Evolutionary conservation across 192 early-diverging fungal species (phyloP).

Genomic region (Backusella australiensis): DNA sequence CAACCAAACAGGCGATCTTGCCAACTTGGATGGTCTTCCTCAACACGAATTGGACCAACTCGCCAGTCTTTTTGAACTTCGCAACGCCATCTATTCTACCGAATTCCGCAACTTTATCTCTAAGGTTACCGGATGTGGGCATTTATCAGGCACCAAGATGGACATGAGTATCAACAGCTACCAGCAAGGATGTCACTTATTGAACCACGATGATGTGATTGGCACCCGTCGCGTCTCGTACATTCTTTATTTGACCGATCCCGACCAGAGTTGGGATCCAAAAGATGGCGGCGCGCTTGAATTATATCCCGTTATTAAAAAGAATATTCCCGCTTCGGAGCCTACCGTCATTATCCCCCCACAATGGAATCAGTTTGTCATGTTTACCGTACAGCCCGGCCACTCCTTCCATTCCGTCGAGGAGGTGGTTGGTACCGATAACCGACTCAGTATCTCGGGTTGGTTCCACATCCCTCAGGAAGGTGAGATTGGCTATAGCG

Average conservation of each 20-base stretch:
- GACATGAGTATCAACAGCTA: constrained; percentile 80
- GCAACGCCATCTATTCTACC: constrained; percentile 73
- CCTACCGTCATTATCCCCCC: constrained; percentile 59
- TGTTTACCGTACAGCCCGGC: constrained; percentile 80
- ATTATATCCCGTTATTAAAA: constrained; percentile 64
- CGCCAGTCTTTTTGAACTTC: constrained; percentile 51
- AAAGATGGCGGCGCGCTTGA: constrained; percentile 73
- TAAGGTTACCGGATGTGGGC: constrained; percentile 66
- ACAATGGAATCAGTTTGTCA: constrained; percentile 74
- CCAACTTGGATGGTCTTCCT: constrained; percentile 76
- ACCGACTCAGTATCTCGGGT: constrained; percentile 65
- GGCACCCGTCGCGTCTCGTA: constrained; percentile 72
- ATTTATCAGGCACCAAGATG: constrained; percentile 59
- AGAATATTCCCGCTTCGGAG: constrained; percentile 56
- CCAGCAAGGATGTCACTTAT: constrained; percentile 67
- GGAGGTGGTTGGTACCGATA: constrained; percentile 60
- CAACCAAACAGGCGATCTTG: constrained; percentile 78
- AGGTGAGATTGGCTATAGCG: constrained; percentile 63
- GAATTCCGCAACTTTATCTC: constrained; percentile 70
- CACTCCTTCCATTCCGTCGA: constrained; percentile 79
- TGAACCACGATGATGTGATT: constrained; percentile 84
- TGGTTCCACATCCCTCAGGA: constrained; percentile 80
- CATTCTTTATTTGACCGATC: constrained; percentile 76
- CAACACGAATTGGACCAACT: constrained; percentile 55
- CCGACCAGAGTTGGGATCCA: constrained; percentile 54